Percentiles rank a stretch among this genome's conserved stretches.
Conservation (phyloP, 2,329 filamentous ascomycete species). For the Sphaerulina vaccinii region DNA sequence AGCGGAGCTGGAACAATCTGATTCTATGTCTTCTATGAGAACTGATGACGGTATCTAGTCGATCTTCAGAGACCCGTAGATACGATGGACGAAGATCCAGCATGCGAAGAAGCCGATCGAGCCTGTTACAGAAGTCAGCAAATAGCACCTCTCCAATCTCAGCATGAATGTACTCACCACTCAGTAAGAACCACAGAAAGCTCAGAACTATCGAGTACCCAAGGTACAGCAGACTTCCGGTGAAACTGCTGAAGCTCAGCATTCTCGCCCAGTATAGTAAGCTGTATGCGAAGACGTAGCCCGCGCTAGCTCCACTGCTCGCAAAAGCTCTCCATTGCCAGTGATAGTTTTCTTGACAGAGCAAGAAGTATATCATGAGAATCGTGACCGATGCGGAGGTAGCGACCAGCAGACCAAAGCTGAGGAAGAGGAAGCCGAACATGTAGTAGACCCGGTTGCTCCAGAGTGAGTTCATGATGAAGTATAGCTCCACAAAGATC, state of each 20-base stretch:
- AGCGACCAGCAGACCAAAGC: slow-evolving; percentile 95
- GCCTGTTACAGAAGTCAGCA: slow-evolving; percentile 53
- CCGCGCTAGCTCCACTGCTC: slow-evolving; percentile 83
- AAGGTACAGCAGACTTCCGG: slow-evolving; percentile 85
- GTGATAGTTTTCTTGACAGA: slow-evolving; percentile 96
- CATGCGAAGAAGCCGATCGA: slow-evolving; percentile 94
- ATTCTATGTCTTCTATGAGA: background rate
- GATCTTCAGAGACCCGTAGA: slow-evolving; percentile 97
- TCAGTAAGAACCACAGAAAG: slow-evolving; percentile 88
- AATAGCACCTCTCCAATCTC: background rate
- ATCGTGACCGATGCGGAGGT: slow-evolving; percentile 91
- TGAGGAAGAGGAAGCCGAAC: slow-evolving; percentile 98
- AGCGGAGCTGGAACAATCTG: too few relatives aligned
- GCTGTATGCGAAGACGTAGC: slow-evolving; percentile 89
- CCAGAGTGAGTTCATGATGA: slow-evolving; percentile 99
- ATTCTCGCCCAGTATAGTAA: slow-evolving; percentile 88
- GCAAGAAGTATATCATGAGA: slow-evolving; percentile 90
- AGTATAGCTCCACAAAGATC: slow-evolving; percentile 98
- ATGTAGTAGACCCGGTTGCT: slow-evolving; percentile 99
- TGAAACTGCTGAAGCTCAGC: slow-evolving; percentile 78
- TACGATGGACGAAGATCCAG: slow-evolving; percentile 90
- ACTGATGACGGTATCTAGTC: slow-evolving; percentile 59
- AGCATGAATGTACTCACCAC: slow-evolving; percentile 63
- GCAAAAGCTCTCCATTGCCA: slow-evolving; percentile 98
- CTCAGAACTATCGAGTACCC: slow-evolving; percentile 89